A percentile compares a stretch with the other conserved stretches of the same genome.
These are phyloP conservation scores for Achaetomium macrosporum DNA, from an alignment of 2,329 filamentous ascomycete species.

Conservation along the genomic window DNA sequence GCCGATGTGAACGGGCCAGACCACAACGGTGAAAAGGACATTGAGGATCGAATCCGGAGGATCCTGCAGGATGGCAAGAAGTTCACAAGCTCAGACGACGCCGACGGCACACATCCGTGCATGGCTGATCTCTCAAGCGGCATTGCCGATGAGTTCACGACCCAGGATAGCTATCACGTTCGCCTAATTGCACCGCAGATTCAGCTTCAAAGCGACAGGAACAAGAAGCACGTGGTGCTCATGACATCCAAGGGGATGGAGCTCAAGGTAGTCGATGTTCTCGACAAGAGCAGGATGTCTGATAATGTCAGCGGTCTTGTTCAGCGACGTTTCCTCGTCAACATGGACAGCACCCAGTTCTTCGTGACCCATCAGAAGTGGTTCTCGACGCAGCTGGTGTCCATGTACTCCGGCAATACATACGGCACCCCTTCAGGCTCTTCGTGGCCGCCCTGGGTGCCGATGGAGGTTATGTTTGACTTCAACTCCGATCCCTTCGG, in stretches of 20 bases:
- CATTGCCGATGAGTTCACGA: constrained; percentile 79
- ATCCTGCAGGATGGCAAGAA: constrained; percentile 78
- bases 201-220: constrained; percentile 97
- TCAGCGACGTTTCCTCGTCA: constrained; percentile 85
- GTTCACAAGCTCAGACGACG: constrained; percentile 69
- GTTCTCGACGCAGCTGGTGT: constrained; percentile 75
- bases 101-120: constrained; percentile 32
- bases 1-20: constrained; percentile 40
- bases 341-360: constrained; percentile 97
- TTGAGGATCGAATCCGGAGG: constrained; percentile 81
- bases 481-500: constrained; percentile 90
- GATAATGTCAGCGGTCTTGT: constrained; percentile 94
- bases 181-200: constrained; percentile 96
- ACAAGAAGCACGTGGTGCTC: constrained; percentile 92
- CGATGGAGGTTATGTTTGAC: constrained; percentile 97
- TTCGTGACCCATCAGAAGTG: constrained; percentile 94
- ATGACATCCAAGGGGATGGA: constrained; percentile 97
- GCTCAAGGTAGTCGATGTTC: constrained; percentile 92
- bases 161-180: constrained; percentile 91
- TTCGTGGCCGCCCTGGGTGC: constrained; percentile 96
- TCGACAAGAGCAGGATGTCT: constrained; percentile 89
- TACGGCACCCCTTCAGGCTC: constrained; percentile 83
- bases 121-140: constrained; percentile 64
- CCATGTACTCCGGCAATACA: constrained; percentile 88
- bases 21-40: constrained; percentile 56